Evolutionary conservation across 2,329 filamentous ascomycete genomes (phyloP), one percentile per base, ranked within the genome.

Genomic region (Diaporthe humulicola): DNA sequence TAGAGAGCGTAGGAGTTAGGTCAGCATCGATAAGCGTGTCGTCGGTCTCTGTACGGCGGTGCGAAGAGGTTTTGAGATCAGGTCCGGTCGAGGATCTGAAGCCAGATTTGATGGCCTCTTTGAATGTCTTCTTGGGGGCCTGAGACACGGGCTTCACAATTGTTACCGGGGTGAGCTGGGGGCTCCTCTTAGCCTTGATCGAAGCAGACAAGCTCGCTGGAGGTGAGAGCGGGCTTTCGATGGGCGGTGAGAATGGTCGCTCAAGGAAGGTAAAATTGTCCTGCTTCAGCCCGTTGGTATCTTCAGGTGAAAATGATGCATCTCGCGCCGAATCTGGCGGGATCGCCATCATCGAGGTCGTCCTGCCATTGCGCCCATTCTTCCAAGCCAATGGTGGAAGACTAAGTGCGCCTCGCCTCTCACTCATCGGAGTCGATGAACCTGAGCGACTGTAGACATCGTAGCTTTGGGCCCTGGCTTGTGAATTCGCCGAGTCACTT

Each of bases 151-250:
- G 69, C 8, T 40, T 57, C 14, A 73, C 60, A 1, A 76, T 74
- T 8, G 78, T 14, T 17, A 25, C 48, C 22, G 72, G 67, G 6
- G 57, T 52, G 22, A 57, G 73, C 36, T 67, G 73, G 17, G 77
- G 78, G n/a, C 79, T 79, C 40, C 83, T 64, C 64, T 78, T 79
- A 17, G 80, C 80, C 14, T 81, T 81, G 33, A 81, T 79, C 9
- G 82, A 83, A 22, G 82, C 79, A 0, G 80, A 79, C 38, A 76
- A 30, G 38, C 74, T 76, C 33, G 58, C 72, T 3, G 74, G 60
- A 2, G 74, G 74, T 22, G 74, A 76, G 19, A 69, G 42, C 6
- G 74, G 74, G 19, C 72, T 45, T 22, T 71, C 74, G 30, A 45
- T 70, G 7, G 74, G 54, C 30, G 74, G 74, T 50, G 74, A 74